These are phyloP conservation scores for Backusella macrospora DNA, from an alignment of 192 early-diverging fungal genomes.

Conservation along the genomic window DNA sequence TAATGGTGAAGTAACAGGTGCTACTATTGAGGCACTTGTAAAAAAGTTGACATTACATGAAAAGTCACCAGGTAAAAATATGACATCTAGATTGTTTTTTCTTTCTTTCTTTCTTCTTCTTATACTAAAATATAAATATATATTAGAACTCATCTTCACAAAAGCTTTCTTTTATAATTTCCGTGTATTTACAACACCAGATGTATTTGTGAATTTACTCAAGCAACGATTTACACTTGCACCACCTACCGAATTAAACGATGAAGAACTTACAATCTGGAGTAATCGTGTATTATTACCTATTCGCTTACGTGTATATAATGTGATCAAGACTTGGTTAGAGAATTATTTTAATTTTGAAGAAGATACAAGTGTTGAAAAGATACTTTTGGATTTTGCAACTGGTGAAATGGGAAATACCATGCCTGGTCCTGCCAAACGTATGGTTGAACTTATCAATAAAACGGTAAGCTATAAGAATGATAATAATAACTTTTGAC, in stretches of 20 bases:
- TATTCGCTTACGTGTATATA: constrained; percentile 74
- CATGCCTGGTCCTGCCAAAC: constrained; percentile 45
- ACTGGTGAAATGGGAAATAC: constrained; percentile 47
- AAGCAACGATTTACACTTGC: constrained; percentile 65
- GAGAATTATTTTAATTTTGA: constrained; percentile 69
- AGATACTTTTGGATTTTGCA: constrained; percentile 56
- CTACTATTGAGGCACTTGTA: constrained; percentile 67
- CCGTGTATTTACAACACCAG: constrained; percentile 76
- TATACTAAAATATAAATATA: constrained; percentile 1
- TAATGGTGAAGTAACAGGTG: constrained; percentile 76
- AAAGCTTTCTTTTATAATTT: constrained; percentile 85
- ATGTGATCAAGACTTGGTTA: constrained; percentile 83
- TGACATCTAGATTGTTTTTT: no score
- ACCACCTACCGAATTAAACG: constrained; percentile 35
- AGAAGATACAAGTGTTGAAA: constrained; percentile 54
- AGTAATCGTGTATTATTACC: constrained; percentile 44
- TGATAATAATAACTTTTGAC: no score
- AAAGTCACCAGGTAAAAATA: constrained; percentile 30
- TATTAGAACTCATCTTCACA: constrained; percentile 62
- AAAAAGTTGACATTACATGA: constrained; percentile 76
- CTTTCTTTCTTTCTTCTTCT: no score
- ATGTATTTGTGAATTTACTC: constrained; percentile 64
- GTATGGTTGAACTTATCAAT: constrained; percentile 58
- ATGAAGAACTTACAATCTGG: constrained; percentile 63
- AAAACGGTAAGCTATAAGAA: constrained; percentile 47